Evolutionary conservation across 352 stramenopile species (phyloP), one percentile per base, ranked within the genome.

Genomic region (Phytophthora sansomeana): DNA sequence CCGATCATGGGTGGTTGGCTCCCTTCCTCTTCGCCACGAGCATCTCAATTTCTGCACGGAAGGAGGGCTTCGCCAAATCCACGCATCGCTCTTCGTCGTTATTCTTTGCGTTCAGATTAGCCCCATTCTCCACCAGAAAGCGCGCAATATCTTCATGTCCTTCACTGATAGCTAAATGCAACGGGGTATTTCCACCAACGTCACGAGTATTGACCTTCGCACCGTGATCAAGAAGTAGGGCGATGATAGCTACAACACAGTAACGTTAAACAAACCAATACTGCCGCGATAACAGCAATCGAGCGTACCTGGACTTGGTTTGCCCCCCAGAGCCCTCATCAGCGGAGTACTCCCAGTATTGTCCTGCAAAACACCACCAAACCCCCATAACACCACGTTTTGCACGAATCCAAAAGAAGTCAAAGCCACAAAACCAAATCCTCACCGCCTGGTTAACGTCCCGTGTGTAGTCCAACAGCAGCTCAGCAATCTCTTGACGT

Each of bases 161-260:
- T 63, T 93, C 85, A 6, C 70, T 64, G 30, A 93, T 73, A 21
- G 85, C 85, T 39, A 93, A 74, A 26, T 93, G 85, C 38, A 93
- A 63, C 11, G 85, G 72, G 16, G 85, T 87, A 60, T 93, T 93
- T 42, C 85, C 85, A 86, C 33, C 58, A 39, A 86, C 76, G 50
- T 93, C 82, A 26, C 74, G 70, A 16, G 74, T 83, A 47, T 73
- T 80, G 7, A 93, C 71, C 28, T 78, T 78, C 6, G 85, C 85
- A 13, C 78, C 81, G 51, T 82, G 79, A 38, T 93, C 81, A 28
- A 91, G 61, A n/a, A 93, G 65, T 30, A 90, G 62, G 0, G 69
- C 60, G 44, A 93, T 75, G 14, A 93, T 72, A 17, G 83, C 84
- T 86, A 30, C n/a, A 44, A 39, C 9, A n/a, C 19, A 51, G 5